Conservation (phyloP, 371 early-diverging fungal genomes). For the Fennellomyces sp. region DNA sequence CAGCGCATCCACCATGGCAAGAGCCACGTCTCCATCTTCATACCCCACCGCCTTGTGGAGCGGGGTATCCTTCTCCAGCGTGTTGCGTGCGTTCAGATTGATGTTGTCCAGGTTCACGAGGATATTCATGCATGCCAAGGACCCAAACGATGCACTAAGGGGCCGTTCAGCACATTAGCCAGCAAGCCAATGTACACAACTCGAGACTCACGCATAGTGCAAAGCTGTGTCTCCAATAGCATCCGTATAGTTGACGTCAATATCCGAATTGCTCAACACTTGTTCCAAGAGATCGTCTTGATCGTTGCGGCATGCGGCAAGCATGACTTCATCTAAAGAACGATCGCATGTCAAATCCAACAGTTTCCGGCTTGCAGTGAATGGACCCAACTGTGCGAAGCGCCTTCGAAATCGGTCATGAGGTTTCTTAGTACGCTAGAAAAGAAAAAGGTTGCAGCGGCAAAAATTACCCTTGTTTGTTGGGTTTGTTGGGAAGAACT, state of each 20-base stretch:
- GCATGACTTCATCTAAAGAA: slow-evolving; percentile 61
- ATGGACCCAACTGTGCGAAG: background rate
- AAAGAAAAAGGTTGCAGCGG: no score
- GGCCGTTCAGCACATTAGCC: background rate
- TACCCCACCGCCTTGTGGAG: slow-evolving; percentile 66
- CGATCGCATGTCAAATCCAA: no score
- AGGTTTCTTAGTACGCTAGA: no score
- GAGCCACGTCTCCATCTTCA: slow-evolving; percentile 52
- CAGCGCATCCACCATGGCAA: slow-evolving; percentile 58
- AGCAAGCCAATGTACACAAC: no score
- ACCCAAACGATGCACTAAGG: slow-evolving; percentile 59
- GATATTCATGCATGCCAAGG: slow-evolving; percentile 60
- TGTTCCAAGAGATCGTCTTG: slow-evolving; percentile 58
- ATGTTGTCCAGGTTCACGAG: slow-evolving; percentile 48
- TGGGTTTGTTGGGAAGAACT: no score
- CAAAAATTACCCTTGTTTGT: no score
- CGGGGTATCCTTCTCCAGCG: slow-evolving; percentile 61
- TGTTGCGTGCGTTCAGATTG: slow-evolving; percentile 49
- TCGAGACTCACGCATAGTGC: slow-evolving; percentile 63
- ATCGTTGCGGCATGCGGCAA: slow-evolving; percentile 66
- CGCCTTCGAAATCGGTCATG: background rate
- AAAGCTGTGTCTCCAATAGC: slow-evolving; percentile 64
- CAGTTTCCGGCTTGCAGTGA: no score
- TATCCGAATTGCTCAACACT: slow-evolving; percentile 39
- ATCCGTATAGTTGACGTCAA: slow-evolving; percentile 62